Conservation (phyloP, 345 rosid genomes). For the Murraya koenigii region DNA sequence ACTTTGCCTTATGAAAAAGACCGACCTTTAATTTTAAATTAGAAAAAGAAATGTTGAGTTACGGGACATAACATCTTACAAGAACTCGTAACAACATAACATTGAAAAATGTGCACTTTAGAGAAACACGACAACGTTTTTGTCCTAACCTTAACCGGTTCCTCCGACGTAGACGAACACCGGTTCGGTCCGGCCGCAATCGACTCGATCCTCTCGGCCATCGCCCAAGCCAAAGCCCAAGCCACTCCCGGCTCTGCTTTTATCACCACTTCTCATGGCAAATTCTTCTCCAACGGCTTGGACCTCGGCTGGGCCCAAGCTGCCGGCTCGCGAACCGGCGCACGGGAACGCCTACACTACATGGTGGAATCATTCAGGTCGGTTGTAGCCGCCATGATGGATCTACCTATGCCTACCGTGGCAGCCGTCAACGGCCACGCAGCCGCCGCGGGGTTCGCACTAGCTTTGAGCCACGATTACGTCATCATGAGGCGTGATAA, state of each 20-base stretch:
- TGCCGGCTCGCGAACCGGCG: constrained; percentile 37
- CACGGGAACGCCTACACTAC: constrained; percentile 39
- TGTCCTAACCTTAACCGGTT: constrained; percentile 57
- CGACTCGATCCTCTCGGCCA: constrained; percentile 44
- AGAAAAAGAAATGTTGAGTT: too few relatives aligned
- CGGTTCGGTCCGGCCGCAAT: constrained; percentile 51
- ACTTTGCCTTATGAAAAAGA: too few relatives aligned
- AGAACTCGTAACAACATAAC: background rate
- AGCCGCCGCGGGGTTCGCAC: constrained; percentile 63
- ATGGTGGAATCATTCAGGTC: constrained; percentile 53
- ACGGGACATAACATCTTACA: too few relatives aligned
- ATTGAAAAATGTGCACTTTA: constrained; percentile 50
- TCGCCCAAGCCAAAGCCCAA: constrained; percentile 51
- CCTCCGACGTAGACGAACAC: constrained; percentile 42
- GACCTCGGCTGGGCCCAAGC: constrained; percentile 74
- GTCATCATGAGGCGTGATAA: constrained; percentile 59
- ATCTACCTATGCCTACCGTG: constrained; percentile 81
- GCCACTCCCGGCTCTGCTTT: constrained; percentile 68
- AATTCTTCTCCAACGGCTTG: constrained; percentile 86
- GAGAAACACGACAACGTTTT: constrained; percentile 62
- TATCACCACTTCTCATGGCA: constrained; percentile 63
- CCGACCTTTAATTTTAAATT: too few relatives aligned
- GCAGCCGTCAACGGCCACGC: constrained; percentile 87
- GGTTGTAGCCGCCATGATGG: constrained; percentile 49
- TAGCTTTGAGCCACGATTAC: constrained; percentile 73